Evolutionary conservation across 306 rosid species (phyloP).

Genomic region (Corylus americana): DNA sequence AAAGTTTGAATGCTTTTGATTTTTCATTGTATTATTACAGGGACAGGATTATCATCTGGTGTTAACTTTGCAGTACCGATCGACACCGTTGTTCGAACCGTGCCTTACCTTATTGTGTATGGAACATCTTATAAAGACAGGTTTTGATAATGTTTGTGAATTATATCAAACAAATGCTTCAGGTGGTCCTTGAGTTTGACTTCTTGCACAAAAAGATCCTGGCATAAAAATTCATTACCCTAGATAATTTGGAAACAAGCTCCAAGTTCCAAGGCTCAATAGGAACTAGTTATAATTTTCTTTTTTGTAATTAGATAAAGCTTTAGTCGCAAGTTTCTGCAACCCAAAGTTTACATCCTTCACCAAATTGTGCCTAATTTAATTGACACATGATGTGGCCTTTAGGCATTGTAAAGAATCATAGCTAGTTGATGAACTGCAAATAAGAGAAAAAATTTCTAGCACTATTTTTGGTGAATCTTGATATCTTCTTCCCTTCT

Average conservation of each 20-base stretch:
- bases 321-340: not conserved
- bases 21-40: slow-evolving; percentile 45
- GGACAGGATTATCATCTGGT: slow-evolving; percentile 87
- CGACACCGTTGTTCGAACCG: slow-evolving; percentile 67
- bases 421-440: too few species aligned
- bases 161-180: not conserved
- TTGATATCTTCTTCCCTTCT: too few species aligned
- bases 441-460: too few species aligned
- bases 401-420: too few species aligned
- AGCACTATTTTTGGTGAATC: too few species aligned
- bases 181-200: not conserved
- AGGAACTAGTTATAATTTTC: not conserved
- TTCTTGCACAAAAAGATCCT: not conserved
- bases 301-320: too few species aligned
- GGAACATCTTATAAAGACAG: slow-evolving; percentile 84
- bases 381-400: too few species aligned
- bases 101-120: slow-evolving; percentile 86
- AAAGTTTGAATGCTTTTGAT: not conserved
- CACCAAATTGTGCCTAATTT: too few species aligned
- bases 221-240: not conserved
- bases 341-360: not conserved
- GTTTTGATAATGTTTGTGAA: slow-evolving; percentile 44
- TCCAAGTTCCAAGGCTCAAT: not conserved
- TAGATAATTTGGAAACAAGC: not conserved
- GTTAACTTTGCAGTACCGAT: slow-evolving; percentile 93